A percentile compares a stretch with the other conserved stretches of the same genome.
Evolutionary conservation across 208 protist species (phyloP).

Genomic region (Paratrypanosoma confusum): DNA sequence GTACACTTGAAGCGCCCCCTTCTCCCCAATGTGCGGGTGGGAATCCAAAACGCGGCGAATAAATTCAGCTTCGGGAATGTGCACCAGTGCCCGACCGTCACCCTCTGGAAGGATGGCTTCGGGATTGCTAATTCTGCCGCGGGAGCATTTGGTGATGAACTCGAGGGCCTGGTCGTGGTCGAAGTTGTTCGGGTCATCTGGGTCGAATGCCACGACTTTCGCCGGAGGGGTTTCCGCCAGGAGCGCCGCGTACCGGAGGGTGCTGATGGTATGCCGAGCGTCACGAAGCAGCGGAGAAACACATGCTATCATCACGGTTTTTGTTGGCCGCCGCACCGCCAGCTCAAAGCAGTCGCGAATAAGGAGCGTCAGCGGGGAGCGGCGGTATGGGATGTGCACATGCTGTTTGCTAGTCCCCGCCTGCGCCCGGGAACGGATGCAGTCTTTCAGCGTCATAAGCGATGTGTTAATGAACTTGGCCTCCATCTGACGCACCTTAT

Average conservation of each 20-base stretch:
- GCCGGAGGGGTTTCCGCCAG: constrained; percentile 64
- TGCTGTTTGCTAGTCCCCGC: constrained; percentile 62
- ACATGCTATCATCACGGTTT: constrained; percentile 87
- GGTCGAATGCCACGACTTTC: constrained; percentile 56
- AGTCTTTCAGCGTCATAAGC: constrained; percentile 89
- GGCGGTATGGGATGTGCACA: constrained; percentile 83
- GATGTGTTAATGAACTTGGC: constrained; percentile 88
- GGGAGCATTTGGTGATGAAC: constrained; percentile 47
- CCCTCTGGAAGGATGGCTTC: constrained; percentile 75
- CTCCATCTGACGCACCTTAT: constrained; percentile 67
- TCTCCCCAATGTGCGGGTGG: constrained; percentile 62
- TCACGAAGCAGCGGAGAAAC: constrained; percentile 83
- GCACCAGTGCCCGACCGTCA: constrained; percentile 76
- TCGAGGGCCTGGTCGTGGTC: constrained; percentile 59
- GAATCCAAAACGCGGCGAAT: constrained; percentile 56
- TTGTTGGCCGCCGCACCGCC: constrained; percentile 71
- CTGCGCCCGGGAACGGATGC: constrained; percentile 65
- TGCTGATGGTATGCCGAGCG: constrained; percentile 80
- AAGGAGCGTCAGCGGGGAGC: constrained; percentile 76
- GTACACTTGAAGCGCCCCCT: constrained; percentile 83
- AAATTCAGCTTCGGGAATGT: constrained; percentile 84
- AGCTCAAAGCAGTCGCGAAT: constrained; percentile 87
- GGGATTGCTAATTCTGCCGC: constrained; percentile 46
- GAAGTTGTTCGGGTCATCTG: constrained; percentile 77
- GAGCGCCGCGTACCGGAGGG: constrained; percentile 76